Percentiles rank a stretch among this genome's conserved stretches.
phyloP scores from a whole-genome alignment of 2,329 filamentous ascomycete species.

The Anthostomella pinea region DNA sequence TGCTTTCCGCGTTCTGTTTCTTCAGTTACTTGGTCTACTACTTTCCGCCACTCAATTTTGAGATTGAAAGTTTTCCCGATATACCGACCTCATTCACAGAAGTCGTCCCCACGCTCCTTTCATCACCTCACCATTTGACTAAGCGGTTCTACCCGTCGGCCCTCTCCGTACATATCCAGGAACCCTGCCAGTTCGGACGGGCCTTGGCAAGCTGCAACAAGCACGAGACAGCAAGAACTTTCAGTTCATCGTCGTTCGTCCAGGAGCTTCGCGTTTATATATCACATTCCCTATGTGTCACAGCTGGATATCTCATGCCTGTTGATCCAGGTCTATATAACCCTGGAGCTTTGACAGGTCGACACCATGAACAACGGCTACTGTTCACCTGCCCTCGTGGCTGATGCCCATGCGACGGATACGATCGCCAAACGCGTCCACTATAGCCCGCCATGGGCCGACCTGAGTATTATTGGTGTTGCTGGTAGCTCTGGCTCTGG shows the following conservation, averaged over 20 bases:
- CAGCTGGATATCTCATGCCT: slow-evolving; percentile 10
- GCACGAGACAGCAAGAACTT: slow-evolving; percentile 11
- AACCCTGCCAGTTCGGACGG: slow-evolving; percentile 8
- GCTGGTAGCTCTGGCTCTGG: slow-evolving; percentile 93
- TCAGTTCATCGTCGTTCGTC: too few relatives aligned
- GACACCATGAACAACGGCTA: slow-evolving; percentile 29
- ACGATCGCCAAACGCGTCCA: slow-evolving; percentile 61
- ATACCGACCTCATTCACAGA: too few relatives aligned
- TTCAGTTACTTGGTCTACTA: too few relatives aligned
- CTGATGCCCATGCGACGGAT: slow-evolving; percentile 33
- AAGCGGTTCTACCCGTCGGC: slow-evolving; percentile 1
- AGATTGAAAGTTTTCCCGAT: too few relatives aligned
- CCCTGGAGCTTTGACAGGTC: slow-evolving; percentile 5
- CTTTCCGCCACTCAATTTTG: slow-evolving; percentile 4
- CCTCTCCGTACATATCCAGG: slow-evolving; percentile 8
- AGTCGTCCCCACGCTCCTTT: too few relatives aligned
- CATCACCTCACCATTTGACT: not conserved
- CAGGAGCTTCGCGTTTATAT: too few relatives aligned
- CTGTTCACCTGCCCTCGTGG: slow-evolving; percentile 25
- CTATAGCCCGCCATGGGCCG: slow-evolving; percentile 93
- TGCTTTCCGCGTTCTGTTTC: too few relatives aligned
- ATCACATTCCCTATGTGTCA: not conserved
- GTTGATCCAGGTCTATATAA: slow-evolving; percentile 9
- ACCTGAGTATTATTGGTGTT: slow-evolving; percentile 94
- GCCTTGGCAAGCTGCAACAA: slow-evolving; percentile 19